Evolutionary conservation across 176 grass and related monocot genomes (phyloP).

Genomic region (Rhynchospora breviuscula): DNA sequence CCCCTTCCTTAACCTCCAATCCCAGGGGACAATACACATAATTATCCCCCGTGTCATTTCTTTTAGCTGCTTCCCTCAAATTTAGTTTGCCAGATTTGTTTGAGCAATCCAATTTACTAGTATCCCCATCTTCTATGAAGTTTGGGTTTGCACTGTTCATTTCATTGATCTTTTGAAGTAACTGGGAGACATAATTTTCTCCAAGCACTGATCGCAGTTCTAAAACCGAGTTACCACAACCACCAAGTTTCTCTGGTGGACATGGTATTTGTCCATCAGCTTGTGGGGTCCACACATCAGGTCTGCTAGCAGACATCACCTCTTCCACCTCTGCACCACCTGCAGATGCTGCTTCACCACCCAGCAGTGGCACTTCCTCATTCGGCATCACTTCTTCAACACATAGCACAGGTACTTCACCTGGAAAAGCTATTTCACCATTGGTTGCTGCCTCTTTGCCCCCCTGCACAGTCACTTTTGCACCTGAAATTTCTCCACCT

Average conservation of each 20-base stretch:
- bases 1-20: constrained; percentile 38
- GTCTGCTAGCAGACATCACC: not conserved
- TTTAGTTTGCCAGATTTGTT: constrained; percentile 5
- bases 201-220: constrained; percentile 50
- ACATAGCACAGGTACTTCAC: not conserved
- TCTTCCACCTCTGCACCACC: not conserved
- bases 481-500: not conserved
- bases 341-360: not conserved
- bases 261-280: constrained; percentile 66
- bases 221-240: constrained; percentile 47
- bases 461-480: not conserved
- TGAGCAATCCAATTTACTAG: constrained; percentile 36
- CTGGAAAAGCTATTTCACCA: not conserved
- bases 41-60: constrained; percentile 57
- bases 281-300: constrained; percentile 34
- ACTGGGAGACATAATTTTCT: constrained; percentile 29
- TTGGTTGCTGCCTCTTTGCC: not conserved
- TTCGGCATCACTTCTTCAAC: not conserved
- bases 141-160: not conserved
- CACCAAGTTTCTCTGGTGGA: constrained; percentile 49
- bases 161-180: constrained; percentile 35
- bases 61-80: constrained; percentile 34
- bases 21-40: constrained; percentile 60
- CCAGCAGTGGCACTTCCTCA: not conserved
- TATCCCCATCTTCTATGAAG: not conserved